Conservation (phyloP, 345 rosid genomes). For the Psidium friedrichsthalianum region DNA sequence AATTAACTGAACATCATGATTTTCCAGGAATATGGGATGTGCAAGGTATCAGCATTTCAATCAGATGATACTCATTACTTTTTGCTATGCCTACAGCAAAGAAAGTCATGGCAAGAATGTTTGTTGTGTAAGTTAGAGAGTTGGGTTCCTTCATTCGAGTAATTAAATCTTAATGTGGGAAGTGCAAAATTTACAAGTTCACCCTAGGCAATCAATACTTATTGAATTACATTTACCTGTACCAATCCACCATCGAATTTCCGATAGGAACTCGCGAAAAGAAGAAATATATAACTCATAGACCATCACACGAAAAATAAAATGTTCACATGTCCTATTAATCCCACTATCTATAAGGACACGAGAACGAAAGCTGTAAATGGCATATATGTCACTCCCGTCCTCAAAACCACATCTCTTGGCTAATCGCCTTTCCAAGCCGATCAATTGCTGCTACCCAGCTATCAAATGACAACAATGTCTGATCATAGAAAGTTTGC, state of each 20-base stretch:
- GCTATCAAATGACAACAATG: not conserved
- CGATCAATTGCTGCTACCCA: not conserved
- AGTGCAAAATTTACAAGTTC: not conserved
- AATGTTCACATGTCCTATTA: not conserved
- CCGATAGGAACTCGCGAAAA: rapidly evolving
- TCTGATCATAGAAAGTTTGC: not conserved
- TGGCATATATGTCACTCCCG: not conserved
- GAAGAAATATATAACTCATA: not conserved
- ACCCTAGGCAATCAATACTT: not conserved
- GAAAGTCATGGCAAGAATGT: not conserved
- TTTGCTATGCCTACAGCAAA: not conserved
- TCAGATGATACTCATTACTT: not conserved
- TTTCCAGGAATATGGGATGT: not conserved
- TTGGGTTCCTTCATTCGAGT: not conserved
- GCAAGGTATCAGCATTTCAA: not conserved
- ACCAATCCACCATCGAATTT: not conserved
- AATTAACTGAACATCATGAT: not conserved
- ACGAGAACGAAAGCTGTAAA: not conserved
- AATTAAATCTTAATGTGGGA: not conserved
- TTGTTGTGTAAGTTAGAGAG: not conserved
- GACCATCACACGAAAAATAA: not conserved
- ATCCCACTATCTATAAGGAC: not conserved
- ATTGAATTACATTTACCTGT: not conserved
- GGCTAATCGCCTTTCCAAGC: not conserved
- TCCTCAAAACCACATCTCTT: not conserved